Evolutionary conservation across 371 early-diverging fungal species (phyloP), one percentile per base, ranked within the genome.

Genomic region (Mortierella sp.): DNA sequence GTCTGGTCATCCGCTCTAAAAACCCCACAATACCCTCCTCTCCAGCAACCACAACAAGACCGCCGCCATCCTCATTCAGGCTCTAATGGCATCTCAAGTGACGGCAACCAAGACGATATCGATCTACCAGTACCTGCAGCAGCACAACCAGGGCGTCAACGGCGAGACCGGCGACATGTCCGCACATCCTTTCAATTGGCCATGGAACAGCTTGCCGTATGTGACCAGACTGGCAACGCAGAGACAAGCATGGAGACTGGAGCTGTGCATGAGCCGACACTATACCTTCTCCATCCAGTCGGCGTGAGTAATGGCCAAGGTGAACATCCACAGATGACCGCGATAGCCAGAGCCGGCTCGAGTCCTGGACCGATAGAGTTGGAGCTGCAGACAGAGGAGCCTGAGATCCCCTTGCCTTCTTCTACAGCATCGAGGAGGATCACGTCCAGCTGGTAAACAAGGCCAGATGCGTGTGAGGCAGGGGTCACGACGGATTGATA

Each of bases 1-100:
- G 70, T 75, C 9, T 82, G 82, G 82, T 79, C 82, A 8, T 73
- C 82, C 28, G 73, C 70, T 53, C 61, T 76, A 48, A 77, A 74
- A 21, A 9, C 73, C 0, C 19, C 16, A 5, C 81, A 0, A 57
- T 9, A 31, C 46, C 44, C 69, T 5, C 31, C 73, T 6, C 67
- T 31, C 40, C 26, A 40, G 43, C 43, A 40, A 40, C 43, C 43
- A 40, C 43, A 40, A 40, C 34, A 43, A 48, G 48, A 10, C 71
- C 16, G 37, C 19, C 31, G 6, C 53, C 13, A 9, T 9, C 10
- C 67, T 14, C 21, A 21, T 37, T 64, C 67, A 61, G 61, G 21
- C 34, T 14, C 31, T 14, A 3, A 28, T 57, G 57, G 46, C 46
- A 6, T 5, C 1, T 46, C 46, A 46, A 57, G 26, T 16, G 61